Percentiles rank a stretch among this genome's conserved stretches.
Conservation (phyloP, 306 rosid species). For the Begonia loranthoides region DNA sequence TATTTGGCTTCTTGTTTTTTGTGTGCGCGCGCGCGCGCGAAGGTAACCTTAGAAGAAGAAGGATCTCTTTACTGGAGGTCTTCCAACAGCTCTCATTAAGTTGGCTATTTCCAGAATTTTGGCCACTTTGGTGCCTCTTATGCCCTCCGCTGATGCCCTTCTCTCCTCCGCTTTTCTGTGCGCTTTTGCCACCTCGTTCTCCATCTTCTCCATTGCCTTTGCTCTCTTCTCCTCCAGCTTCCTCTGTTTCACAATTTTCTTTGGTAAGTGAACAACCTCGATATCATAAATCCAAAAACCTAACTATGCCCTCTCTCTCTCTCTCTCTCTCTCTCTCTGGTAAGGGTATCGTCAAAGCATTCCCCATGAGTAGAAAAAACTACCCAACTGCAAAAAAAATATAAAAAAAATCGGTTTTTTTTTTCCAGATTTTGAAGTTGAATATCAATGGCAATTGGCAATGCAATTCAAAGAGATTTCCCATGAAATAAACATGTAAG, state of each 20-base stretch:
- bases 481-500: no score
- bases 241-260: conserved; percentile 40
- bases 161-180: conserved; percentile 78
- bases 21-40: neutral
- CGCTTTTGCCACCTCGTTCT: conserved; percentile 75
- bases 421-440: no score
- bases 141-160: conserved; percentile 83
- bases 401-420: no score
- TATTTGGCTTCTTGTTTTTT: neutral
- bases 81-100: conserved; percentile 89
- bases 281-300: no score
- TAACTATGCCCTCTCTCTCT: no score
- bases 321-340: no score
- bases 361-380: no score
- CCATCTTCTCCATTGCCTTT: conserved; percentile 79
- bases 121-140: conserved; percentile 85
- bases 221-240: conserved; percentile 88
- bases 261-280: no score
- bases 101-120: conserved; percentile 58
- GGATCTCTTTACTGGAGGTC: conserved; percentile 76
- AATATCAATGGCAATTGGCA: no score
- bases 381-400: no score
- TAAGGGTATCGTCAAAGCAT: no score
- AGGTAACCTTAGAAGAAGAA: conserved; percentile 43
- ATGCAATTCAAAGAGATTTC: no score